These are phyloP conservation scores for Neofusicoccum umdonicola DNA, from an alignment of 2,329 filamentous ascomycete species.

Conservation along the genomic window DNA sequence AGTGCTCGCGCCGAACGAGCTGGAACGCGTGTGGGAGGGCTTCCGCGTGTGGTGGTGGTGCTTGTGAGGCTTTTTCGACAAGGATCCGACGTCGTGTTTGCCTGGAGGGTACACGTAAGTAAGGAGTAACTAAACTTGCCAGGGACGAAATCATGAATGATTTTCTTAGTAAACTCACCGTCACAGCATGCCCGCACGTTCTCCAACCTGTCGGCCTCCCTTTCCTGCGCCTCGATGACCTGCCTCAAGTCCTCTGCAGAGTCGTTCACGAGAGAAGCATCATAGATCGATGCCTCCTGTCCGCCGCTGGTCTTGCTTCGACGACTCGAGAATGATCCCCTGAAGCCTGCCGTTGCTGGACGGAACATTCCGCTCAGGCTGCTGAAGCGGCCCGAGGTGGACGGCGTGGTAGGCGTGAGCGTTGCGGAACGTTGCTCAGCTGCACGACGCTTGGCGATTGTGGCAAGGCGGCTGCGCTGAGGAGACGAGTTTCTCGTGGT, in stretches of 20 bases:
- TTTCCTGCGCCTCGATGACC: conserved; percentile 74
- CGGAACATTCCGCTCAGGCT: conserved; percentile 48
- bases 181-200: conserved; percentile 97
- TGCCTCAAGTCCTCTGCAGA: conserved; percentile 75
- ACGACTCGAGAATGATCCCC: conserved; percentile 51
- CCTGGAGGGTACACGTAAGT: conserved; percentile 29
- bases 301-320: conserved; percentile 39
- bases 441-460: conserved; percentile 19
- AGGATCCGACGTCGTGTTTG: conserved; percentile 52
- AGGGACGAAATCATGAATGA: conserved; percentile 21
- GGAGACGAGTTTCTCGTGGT: conserved; percentile 33
- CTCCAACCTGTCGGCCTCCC: conserved; percentile 77
- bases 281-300: conserved; percentile 38
- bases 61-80: conserved; percentile 35
- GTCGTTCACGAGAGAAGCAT: conserved; percentile 65
- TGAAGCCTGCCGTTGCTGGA: conserved; percentile 37
- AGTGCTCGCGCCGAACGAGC: conserved; percentile 10
- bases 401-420: conserved; percentile 32
- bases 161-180: conserved; percentile 58
- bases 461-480: conserved; percentile 40
- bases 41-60: conserved; percentile 19
- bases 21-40: conserved; percentile 7
- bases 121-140: conserved; percentile 7
- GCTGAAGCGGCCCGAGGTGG: conserved; percentile 46
- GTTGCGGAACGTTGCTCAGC: conserved; percentile 9